A percentile compares a stretch with the other conserved stretches of the same genome.
Evolutionary conservation across 1,139 yeast genomes (phyloP).

Genomic region (Saccharomyces hybrid): DNA sequence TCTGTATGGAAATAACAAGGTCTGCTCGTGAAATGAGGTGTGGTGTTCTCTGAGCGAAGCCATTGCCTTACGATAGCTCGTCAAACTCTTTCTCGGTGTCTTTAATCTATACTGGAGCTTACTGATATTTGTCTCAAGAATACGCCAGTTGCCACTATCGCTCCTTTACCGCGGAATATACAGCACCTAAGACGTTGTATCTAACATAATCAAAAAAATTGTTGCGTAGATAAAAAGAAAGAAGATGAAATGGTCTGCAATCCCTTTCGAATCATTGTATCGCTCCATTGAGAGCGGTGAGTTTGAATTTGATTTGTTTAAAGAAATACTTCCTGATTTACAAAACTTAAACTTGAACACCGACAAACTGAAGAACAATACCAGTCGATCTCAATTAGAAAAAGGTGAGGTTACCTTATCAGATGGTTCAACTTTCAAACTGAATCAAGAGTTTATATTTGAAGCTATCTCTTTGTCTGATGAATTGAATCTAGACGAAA

Average conservation of each 20-base stretch:
- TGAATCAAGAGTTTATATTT: conserved; percentile 48
- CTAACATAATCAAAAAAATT: too few species aligned
- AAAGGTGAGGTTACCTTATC: conserved; percentile 45
- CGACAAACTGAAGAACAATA: conserved; percentile 37
- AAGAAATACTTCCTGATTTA: conserved; percentile 24
- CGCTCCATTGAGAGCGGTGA: conserved; percentile 23
- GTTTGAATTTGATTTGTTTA: conserved; percentile 18
- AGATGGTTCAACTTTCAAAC: conserved; percentile 41
- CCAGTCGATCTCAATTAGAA: conserved; percentile 49
- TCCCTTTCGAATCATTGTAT: conserved; percentile 24
- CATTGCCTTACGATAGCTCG: too few species aligned
- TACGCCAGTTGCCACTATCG: too few species aligned
- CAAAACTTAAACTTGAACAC: conserved; percentile 21
- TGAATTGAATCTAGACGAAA: conserved; percentile 62
- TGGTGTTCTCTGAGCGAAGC: too few species aligned
- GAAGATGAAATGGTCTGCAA: conserved; percentile 22
- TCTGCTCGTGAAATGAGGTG: too few species aligned
- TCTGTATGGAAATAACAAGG: too few species aligned
- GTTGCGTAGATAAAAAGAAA: too few species aligned
- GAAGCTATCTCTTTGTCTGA: conserved; percentile 49
- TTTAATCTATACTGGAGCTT: too few species aligned
- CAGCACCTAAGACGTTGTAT: neutral
- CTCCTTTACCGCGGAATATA: too few species aligned
- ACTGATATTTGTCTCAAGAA: too few species aligned
- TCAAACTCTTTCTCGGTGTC: too few species aligned